Conservation (phyloP, 495 filamentous ascomycete genomes). For the Beverwykella pulmonaria region DNA sequence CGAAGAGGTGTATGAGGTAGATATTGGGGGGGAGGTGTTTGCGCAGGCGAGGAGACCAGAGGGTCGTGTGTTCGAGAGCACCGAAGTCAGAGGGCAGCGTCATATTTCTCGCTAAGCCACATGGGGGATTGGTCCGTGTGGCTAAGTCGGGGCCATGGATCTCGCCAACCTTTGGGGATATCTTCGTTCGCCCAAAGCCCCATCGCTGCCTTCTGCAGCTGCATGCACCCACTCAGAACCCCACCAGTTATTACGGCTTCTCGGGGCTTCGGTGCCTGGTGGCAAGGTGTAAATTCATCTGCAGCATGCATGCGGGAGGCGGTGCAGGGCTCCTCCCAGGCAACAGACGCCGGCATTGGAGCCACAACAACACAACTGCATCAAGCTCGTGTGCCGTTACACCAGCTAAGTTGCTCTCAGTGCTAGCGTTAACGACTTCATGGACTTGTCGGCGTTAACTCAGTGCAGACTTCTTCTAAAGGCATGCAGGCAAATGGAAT, state of each 20-base stretch:
- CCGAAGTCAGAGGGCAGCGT: neutral
- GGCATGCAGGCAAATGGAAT: too few species aligned
- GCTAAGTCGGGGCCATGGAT: too few species aligned
- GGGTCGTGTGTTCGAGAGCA: slow-evolving; percentile 13
- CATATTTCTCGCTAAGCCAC: too few species aligned
- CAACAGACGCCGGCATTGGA: slow-evolving; percentile 9
- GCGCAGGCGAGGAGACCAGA: neutral
- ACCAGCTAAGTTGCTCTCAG: neutral
- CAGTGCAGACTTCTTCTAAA: too few species aligned
- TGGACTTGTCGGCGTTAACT: neutral
- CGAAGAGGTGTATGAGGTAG: neutral
- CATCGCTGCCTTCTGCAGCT: neutral
- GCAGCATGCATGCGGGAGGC: slow-evolving; percentile 4
- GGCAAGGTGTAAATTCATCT: neutral
- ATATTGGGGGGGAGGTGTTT: neutral
- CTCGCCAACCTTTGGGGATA: too few species aligned
- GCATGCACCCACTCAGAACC: neutral
- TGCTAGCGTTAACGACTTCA: too few species aligned
- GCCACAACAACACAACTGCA: neutral
- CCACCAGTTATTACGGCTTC: neutral
- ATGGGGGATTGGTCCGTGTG: too few species aligned
- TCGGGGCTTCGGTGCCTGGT: neutral
- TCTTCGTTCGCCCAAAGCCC: too few species aligned
- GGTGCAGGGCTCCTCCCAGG: slow-evolving; percentile 20
- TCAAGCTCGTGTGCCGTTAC: slow-evolving; percentile 16